Base-by-base conservation (phyloP, 2,329 filamentous ascomycete species). In the Trichoderma polysporum region DNA sequence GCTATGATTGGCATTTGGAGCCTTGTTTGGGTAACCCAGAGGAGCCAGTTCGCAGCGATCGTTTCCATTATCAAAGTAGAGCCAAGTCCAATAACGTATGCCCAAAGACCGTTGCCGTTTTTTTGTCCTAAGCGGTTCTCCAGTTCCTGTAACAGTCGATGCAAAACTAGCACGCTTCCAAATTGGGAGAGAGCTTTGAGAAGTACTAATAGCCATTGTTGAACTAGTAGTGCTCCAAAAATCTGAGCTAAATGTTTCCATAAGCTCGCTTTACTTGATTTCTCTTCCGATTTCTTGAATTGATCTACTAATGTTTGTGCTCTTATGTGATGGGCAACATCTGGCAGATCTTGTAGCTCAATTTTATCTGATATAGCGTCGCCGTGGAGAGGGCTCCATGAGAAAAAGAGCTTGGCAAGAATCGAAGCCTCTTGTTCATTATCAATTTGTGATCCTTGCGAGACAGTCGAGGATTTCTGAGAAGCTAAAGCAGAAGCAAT, bases 201-300 rank as follows among this genome's bases (percentile, higher is more conserved):
- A 45, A 68, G 49, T 10, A 56, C 60, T 9, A 68, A 45, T 17
- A 35, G 22, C 60, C 66, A 68, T 31, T 68, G 66, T 10, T 22
- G 47, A 12, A 52, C 9, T 10, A 68, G 33, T 59, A 13, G 31
- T 19, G 45, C 13, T 8, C 15, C 31, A 13, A 68, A 68, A 2
- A 33, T 35, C 29, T 12, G 31, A 4, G 37, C 37, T 15, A 39
- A 17, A 5, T 39, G 10, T 5, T 39, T 17, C 37, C 37, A 39
- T 15, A 39, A 17, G 2, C 12, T 39, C 17, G 9, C 12, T 2
- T 10, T 10, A 15, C 37, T 15, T 17, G 37, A 5, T 2, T 17
- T 39, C 3, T 39, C 2, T 5, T 39, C 37, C 2, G 1, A 5
- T 39, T 15, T 39, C 37, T 17, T 17, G 37, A 39, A 39, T 3